A percentile compares a stretch with the other conserved stretches of the same genome.
These are phyloP conservation scores for Arthroderma sp. DNA, from an alignment of 2,329 filamentous ascomycete genomes.

Conservation along the genomic window DNA sequence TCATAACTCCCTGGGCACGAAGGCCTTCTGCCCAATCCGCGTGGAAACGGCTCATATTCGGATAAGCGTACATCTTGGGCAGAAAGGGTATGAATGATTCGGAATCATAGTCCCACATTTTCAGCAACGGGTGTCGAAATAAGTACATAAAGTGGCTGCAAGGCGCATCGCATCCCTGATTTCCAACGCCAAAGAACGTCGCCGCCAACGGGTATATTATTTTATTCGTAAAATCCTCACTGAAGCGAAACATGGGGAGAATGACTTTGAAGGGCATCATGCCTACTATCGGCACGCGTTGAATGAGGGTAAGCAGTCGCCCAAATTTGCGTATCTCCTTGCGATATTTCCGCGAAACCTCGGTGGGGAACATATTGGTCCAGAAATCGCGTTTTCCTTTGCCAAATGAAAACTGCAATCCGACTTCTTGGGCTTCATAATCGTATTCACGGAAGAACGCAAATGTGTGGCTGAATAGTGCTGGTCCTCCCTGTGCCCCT, in stretches of 20 bases:
- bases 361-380: conserved; percentile 48
- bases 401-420: conserved; percentile 48
- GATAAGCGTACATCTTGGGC: conserved; percentile 48
- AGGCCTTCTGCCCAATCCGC: conserved; percentile 42
- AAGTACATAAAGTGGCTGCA: conserved; percentile 52
- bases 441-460: conserved; percentile 48
- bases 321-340: conserved; percentile 43
- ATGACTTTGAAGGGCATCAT: conserved; percentile 49
- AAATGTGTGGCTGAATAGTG: conserved; percentile 50
- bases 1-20: conserved; percentile 39
- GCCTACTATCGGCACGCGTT: conserved; percentile 43
- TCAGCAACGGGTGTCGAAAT: conserved; percentile 46
- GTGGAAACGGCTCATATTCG: conserved; percentile 46
- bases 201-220: conserved; percentile 61
- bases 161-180: conserved; percentile 59
- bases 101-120: conserved; percentile 46
- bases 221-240: conserved; percentile 54
- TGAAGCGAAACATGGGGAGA: conserved; percentile 56
- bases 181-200: conserved; percentile 61
- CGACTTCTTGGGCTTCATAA: conserved; percentile 44
- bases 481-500: conserved; percentile 48
- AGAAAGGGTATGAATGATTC: conserved; percentile 42
- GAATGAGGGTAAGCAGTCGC: conserved; percentile 42
- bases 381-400: conserved; percentile 45
- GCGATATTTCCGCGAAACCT: conserved; percentile 42